Evolutionary conservation across 768 basidiomycete species (phyloP).

Genomic region (Rubroboletus pulcherrimus): DNA sequence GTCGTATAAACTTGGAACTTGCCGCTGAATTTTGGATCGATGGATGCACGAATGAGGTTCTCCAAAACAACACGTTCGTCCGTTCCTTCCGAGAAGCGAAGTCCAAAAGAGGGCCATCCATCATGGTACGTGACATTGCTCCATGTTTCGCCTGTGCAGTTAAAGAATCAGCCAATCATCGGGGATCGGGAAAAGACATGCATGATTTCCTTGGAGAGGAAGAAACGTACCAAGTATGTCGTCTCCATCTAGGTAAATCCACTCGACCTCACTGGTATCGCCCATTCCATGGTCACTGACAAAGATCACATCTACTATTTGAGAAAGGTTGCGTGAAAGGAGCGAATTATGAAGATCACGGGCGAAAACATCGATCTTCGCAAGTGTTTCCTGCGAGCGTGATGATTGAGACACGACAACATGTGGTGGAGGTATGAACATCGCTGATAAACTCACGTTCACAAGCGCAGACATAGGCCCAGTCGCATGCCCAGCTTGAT

Average conservation of each 20-base stretch:
- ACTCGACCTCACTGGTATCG: conserved; percentile 74
- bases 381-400: conserved; percentile 52
- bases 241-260: conserved; percentile 67
- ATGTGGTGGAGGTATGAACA: background rate
- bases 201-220: background rate
- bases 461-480: conserved; percentile 68
- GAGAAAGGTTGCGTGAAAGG: conserved; percentile 66
- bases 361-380: conserved; percentile 69
- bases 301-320: conserved; percentile 85
- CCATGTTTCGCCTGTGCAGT: conserved; percentile 23
- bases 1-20: conserved; percentile 61
- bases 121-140: conserved; percentile 54
- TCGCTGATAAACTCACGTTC: conserved; percentile 47
- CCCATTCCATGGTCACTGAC: conserved; percentile 94
- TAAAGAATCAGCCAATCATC: background rate
- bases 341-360: conserved; percentile 62
- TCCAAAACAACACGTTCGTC: conserved; percentile 58
- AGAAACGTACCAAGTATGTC: conserved; percentile 25
- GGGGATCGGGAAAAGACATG: background rate
- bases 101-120: conserved; percentile 86
- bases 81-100: conserved; percentile 62
- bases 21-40: conserved; percentile 33
- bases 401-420: background rate
- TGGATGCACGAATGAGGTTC: conserved; percentile 50
- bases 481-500: conserved; percentile 76